These are phyloP conservation scores for Boletus smithii DNA, from an alignment of 1,284 basidiomycete species.

Conservation along the genomic window DNA sequence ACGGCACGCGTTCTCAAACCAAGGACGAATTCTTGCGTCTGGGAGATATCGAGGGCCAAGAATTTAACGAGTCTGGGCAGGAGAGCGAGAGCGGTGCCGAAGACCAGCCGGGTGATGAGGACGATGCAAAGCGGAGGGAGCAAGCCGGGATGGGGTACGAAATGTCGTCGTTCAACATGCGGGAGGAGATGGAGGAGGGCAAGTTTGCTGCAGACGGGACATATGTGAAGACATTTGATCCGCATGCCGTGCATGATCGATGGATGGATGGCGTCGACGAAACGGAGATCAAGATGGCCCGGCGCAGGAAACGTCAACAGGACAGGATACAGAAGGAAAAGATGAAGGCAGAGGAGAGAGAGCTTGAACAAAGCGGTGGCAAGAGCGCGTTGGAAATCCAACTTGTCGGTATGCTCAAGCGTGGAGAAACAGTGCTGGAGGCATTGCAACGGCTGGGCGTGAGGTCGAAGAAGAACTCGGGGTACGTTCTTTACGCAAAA, in stretches of 20 bases:
- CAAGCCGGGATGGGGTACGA: constrained; percentile 92
- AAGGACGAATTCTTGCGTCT: constrained; percentile 78
- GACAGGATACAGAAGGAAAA: constrained; percentile 69
- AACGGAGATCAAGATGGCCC: constrained; percentile 81
- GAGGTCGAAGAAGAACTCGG: constrained; percentile 59
- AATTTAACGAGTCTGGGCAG: constrained; percentile 63
- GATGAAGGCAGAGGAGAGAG: constrained; percentile 69
- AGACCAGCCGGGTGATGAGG: constrained; percentile 72
- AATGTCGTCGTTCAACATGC: constrained; percentile 97
- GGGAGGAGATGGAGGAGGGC: constrained; percentile 96
- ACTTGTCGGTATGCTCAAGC: constrained; percentile 72
- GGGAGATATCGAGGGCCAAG: constrained; percentile 95
- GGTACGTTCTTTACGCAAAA: constrained; percentile 34
- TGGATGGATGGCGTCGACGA: constrained; percentile 94
- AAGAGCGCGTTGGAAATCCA: constrained; percentile 67
- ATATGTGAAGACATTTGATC: constrained; percentile 86
- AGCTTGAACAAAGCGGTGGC: constrained; percentile 61
- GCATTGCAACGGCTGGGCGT: constrained; percentile 84
- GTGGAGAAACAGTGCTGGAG: constrained; percentile 88
- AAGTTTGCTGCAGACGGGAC: constrained; percentile 93
- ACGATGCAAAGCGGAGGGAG: constrained; percentile 67
- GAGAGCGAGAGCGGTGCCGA: constrained; percentile 48
- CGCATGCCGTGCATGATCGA: constrained; percentile 86
- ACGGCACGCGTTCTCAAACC: constrained; percentile 40
- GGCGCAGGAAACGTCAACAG: constrained; percentile 63